Conservation (phyloP, 1,284 basidiomycete species). For the Schizophyllum amplum region DNA sequence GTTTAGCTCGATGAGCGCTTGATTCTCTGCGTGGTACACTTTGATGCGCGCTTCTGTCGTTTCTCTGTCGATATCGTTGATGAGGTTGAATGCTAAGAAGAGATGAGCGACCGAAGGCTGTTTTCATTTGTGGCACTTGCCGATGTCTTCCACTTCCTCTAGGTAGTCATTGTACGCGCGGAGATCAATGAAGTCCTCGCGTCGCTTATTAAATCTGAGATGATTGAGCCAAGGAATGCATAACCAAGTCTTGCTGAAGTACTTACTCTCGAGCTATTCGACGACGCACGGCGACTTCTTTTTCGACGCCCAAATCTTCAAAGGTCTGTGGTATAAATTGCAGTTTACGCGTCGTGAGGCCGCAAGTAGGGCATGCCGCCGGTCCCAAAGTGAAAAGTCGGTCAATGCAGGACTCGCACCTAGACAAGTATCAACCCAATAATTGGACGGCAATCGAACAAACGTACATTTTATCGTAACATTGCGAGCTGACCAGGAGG, state of each 20-base stretch:
- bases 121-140: constrained; percentile 36
- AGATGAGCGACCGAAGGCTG: constrained; percentile 19
- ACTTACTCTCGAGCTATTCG: constrained; percentile 77
- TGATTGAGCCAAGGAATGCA: background rate
- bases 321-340: constrained; percentile 97
- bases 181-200: constrained; percentile 82
- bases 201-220: constrained; percentile 83
- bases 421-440: constrained; percentile 25
- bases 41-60: constrained; percentile 82
- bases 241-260: background rate
- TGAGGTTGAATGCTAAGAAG: constrained; percentile 78
- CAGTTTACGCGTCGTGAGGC: constrained; percentile 83
- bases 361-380: constrained; percentile 93
- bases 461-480: constrained; percentile 94
- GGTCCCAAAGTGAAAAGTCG: constrained; percentile 93
- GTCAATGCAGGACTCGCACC: constrained; percentile 98
- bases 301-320: constrained; percentile 93
- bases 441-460: background rate
- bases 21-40: constrained; percentile 75
- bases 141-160: constrained; percentile 93
- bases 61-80: constrained; percentile 83
- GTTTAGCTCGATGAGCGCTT: constrained; percentile 73
- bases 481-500: constrained; percentile 82
- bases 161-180: constrained; percentile 94
- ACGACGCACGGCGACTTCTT: constrained; percentile 87